These are phyloP conservation scores for Calonectria fujianensis DNA, from an alignment of 2,329 filamentous ascomycete genomes.

Conservation along the genomic window DNA sequence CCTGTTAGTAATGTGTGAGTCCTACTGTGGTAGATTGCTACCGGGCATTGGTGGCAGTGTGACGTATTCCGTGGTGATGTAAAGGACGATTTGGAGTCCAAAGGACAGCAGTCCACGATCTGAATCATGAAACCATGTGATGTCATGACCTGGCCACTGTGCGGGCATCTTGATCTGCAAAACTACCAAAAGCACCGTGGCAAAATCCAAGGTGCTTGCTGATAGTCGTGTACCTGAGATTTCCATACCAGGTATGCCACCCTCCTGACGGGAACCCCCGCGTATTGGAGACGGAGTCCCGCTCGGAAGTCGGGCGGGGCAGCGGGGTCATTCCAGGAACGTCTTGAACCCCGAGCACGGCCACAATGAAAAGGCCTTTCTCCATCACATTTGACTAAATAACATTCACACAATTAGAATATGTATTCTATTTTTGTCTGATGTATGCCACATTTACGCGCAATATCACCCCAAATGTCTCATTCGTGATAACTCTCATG, in stretches of 20 bases:
- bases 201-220: background rate
- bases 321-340: constrained; percentile 29
- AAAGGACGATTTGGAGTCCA: no score
- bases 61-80: background rate
- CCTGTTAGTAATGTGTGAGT: background rate
- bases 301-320: constrained; percentile 20
- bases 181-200: background rate
- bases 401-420: background rate
- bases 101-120: no score
- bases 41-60: no score
- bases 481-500: background rate
- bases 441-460: background rate
- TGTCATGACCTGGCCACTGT: background rate
- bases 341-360: constrained; percentile 18
- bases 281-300: background rate
- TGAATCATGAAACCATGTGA: background rate
- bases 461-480: background rate
- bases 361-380: background rate
- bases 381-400: background rate
- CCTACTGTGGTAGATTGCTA: background rate
- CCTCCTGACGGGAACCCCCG: background rate
- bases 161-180: background rate
- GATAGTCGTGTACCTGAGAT: background rate
- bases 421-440: background rate
- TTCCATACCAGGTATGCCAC: no score